Evolutionary conservation across 108 stramenopile genomes (phyloP).

Genomic region (Pseudonitzschia pungens): DNA sequence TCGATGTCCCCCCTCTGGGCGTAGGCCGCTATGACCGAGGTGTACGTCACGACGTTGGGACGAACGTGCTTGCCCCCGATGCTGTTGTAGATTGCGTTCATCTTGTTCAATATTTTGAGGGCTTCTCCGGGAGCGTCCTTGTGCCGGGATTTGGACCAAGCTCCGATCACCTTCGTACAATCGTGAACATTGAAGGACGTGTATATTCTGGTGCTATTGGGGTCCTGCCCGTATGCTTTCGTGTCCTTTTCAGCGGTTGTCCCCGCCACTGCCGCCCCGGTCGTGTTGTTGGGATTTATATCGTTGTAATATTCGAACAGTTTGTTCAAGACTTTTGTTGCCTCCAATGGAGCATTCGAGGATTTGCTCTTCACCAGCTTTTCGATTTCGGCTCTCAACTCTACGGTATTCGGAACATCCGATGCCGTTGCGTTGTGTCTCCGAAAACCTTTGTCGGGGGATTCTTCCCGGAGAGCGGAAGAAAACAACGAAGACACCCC

Average conservation of each 20-base stretch:
- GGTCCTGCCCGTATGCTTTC: background rate
- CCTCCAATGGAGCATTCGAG: background rate
- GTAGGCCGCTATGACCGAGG: background rate
- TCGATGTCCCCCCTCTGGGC: background rate
- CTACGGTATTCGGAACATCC: background rate
- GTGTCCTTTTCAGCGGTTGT: background rate
- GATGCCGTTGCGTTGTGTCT: background rate
- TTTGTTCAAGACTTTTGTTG: background rate
- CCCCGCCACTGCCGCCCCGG: background rate
- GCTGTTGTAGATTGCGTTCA: background rate
- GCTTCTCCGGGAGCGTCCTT: background rate
- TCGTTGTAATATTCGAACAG: background rate
- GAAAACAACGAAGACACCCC: background rate
- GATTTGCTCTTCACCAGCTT: background rate
- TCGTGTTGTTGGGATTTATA: background rate
- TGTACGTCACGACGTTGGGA: constrained; percentile 5
- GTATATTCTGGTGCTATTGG: background rate
- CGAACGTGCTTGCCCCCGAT: background rate
- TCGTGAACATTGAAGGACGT: background rate
- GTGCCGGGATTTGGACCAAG: constrained; percentile 3
- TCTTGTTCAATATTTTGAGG: background rate
- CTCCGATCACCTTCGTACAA: background rate
- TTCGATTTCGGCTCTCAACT: background rate
- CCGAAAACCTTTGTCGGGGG: background rate
- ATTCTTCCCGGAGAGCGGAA: background rate